These are phyloP conservation scores for Suillus subaureus DNA, from an alignment of 768 basidiomycete genomes.

Conservation along the genomic window DNA sequence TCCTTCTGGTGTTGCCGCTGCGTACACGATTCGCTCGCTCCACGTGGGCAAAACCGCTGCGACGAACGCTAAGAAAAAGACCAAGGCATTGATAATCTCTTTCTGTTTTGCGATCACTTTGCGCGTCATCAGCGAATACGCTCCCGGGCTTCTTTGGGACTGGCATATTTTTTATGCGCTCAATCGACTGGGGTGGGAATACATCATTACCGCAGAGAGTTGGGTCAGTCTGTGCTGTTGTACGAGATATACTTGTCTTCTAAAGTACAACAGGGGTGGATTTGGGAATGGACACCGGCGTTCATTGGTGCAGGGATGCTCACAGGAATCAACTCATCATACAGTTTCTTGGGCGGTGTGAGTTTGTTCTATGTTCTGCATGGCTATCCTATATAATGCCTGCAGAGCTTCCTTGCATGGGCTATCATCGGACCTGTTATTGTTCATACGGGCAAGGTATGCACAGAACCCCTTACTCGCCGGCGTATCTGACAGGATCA, in stretches of 20 bases:
- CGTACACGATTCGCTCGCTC: conserved; percentile 63
- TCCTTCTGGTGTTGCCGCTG: conserved; percentile 67
- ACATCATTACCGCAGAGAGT: conserved; percentile 60
- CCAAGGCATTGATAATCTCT: conserved; percentile 48
- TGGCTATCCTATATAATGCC: conserved; percentile 10
- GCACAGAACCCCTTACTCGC: background rate
- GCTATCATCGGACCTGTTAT: conserved; percentile 60
- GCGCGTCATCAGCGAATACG: conserved; percentile 59
- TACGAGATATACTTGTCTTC: background rate
- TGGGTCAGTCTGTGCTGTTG: conserved; percentile 44
- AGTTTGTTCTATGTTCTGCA: conserved; percentile 22
- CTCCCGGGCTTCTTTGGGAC: conserved; percentile 61
- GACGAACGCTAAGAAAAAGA: conserved; percentile 55
- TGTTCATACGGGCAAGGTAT: conserved; percentile 46
- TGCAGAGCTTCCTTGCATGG: conserved; percentile 59
- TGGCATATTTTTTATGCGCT: conserved; percentile 69
- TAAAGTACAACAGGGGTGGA: conserved; percentile 31
- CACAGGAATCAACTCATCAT: conserved; percentile 56
- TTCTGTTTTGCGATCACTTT: conserved; percentile 50
- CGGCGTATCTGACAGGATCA: background rate
- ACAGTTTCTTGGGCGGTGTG: conserved; percentile 51
- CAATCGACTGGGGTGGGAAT: conserved; percentile 58
- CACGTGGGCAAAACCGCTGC: conserved; percentile 55
- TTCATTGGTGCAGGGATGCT: conserved; percentile 65
- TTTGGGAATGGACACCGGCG: conserved; percentile 45